Evolutionary conservation across 306 rosid species (phyloP).

Genomic region (Medicago arabica): DNA sequence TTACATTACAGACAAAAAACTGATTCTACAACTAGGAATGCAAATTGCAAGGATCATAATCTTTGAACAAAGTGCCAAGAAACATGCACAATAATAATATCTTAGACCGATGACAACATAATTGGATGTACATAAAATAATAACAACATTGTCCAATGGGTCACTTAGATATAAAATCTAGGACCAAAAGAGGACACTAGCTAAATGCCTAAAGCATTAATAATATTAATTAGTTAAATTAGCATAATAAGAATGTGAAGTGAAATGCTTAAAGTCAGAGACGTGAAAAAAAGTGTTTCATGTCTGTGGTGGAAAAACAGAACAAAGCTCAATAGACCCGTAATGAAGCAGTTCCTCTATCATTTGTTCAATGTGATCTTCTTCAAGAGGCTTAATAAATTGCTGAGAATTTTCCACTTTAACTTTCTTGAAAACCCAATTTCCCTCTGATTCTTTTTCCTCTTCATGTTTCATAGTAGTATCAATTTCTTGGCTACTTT

Average conservation of each 20-base stretch:
- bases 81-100: conserved; percentile 35
- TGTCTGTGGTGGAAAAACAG: conserved; percentile 46
- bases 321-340: conserved; percentile 81
- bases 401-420: conserved; percentile 61
- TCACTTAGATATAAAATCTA: conserved; percentile 50
- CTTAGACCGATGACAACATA: conserved; percentile 41
- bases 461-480: conserved; percentile 32
- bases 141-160: conserved; percentile 56
- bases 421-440: conserved; percentile 61
- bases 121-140: conserved; percentile 51
- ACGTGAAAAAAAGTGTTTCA: conserved; percentile 8
- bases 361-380: conserved; percentile 90
- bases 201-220: background rate
- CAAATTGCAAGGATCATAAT: conserved; percentile 22
- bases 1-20: conserved; percentile 37
- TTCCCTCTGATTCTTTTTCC: conserved; percentile 44
- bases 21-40: conserved; percentile 29
- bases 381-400: conserved; percentile 70
- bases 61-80: conserved; percentile 42
- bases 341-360: conserved; percentile 83
- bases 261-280: conserved; percentile 6
- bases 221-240: conserved; percentile 55
- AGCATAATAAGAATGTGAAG: conserved; percentile 49
- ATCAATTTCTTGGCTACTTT: conserved; percentile 18
- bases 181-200: conserved; percentile 40